Conservation (phyloP, 2,329 filamentous ascomycete genomes). For the Diaporthe citriasiana region DNA sequence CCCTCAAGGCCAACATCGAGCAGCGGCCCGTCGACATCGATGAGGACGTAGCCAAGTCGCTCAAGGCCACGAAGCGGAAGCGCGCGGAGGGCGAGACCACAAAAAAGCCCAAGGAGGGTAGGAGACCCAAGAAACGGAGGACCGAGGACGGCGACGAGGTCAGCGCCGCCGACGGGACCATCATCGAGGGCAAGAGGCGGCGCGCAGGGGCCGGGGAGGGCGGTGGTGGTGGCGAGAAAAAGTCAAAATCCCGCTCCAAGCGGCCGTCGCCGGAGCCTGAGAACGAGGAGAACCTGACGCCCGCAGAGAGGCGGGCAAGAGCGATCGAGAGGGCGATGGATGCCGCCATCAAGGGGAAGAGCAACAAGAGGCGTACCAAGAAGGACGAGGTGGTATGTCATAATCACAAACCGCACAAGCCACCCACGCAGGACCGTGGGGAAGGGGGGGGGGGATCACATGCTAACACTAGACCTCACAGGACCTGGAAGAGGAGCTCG, state of each 20-base stretch:
- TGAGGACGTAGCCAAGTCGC: constrained; percentile 73
- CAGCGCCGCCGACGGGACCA: constrained; percentile 57
- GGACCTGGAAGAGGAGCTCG: constrained; percentile 92
- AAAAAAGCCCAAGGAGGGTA: constrained; percentile 83
- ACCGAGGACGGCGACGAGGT: constrained; percentile 61
- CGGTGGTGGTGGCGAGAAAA: constrained; percentile 63
- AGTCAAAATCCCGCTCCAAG: constrained; percentile 57
- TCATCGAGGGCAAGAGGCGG: constrained; percentile 63
- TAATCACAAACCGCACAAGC: not conserved
- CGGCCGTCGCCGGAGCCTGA: constrained; percentile 66
- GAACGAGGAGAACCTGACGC: constrained; percentile 83
- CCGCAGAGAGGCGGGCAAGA: constrained; percentile 85
- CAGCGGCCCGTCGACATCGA: constrained; percentile 77
- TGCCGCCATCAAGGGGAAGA: constrained; percentile 85
- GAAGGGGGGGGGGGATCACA: not conserved
- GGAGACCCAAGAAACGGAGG: constrained; percentile 76
- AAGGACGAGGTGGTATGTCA: constrained; percentile 88
- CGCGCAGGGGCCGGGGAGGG: constrained; percentile 51
- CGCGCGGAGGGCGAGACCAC: constrained; percentile 72
- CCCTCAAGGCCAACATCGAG: constrained; percentile 73
- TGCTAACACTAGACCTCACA: constrained; percentile 54
- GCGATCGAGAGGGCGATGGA: constrained; percentile 91
- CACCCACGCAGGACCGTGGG: not conserved
- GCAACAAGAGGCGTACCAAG: constrained; percentile 77
- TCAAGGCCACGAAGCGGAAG: constrained; percentile 77